Percentiles rank a stretch among this genome's conserved stretches.
Evolutionary conservation across 306 rosid species (phyloP).

Genomic region (Gastrolobium bilobum): DNA sequence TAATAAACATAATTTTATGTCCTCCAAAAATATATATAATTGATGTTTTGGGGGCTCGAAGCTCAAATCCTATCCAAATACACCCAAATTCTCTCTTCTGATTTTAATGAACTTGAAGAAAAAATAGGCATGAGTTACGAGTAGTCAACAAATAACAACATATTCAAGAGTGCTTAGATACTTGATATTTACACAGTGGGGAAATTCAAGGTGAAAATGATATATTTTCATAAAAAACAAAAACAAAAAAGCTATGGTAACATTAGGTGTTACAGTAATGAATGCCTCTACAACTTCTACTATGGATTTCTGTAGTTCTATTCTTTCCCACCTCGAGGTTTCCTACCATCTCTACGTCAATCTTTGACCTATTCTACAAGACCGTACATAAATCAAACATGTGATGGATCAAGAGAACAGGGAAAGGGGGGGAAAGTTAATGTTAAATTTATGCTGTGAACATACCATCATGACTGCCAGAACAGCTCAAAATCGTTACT

Average conservation of each 20-base stretch:
- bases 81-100: slow-evolving; percentile 34
- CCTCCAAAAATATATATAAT: neutral
- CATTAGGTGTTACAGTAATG: slow-evolving; percentile 63
- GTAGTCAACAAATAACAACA: neutral
- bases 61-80: neutral
- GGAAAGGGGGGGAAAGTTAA: slow-evolving; percentile 48
- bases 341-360: slow-evolving; percentile 70
- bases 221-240: neutral
- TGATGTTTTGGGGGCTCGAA: neutral
- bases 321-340: slow-evolving; percentile 55
- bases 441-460: slow-evolving; percentile 57
- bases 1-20: neutral
- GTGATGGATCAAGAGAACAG: slow-evolving; percentile 49
- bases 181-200: slow-evolving; percentile 60
- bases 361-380: slow-evolving; percentile 64
- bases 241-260: slow-evolving; percentile 38
- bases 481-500: slow-evolving; percentile 92
- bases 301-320: slow-evolving; percentile 49
- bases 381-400: slow-evolving; percentile 40
- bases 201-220: slow-evolving; percentile 44
- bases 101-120: slow-evolving; percentile 10
- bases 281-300: slow-evolving; percentile 56
- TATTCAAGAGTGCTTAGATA: slow-evolving; percentile 40
- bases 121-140: slow-evolving; percentile 14
- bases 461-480: slow-evolving; percentile 90